Evolutionary conservation across 305 asterid species (phyloP).

Genomic region (Plantago coronopus): DNA sequence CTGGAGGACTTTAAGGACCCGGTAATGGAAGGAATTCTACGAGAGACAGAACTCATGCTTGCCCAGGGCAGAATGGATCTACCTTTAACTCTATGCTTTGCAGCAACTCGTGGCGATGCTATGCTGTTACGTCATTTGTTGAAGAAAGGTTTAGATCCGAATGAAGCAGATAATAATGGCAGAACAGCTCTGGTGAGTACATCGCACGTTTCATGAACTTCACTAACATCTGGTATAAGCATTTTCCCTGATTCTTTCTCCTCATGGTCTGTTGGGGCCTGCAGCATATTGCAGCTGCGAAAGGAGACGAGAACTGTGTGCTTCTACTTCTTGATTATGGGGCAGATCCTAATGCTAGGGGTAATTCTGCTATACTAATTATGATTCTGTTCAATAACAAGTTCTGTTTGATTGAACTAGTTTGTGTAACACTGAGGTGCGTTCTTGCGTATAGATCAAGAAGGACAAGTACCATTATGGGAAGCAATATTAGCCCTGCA

Average conservation of each 20-base stretch:
- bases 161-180: constrained; percentile 77
- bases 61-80: constrained; percentile 95
- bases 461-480: constrained; percentile 87
- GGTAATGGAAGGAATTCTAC: constrained; percentile 77
- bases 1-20: constrained; percentile 77
- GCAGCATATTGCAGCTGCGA: constrained; percentile 88
- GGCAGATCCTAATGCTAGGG: constrained; percentile 73
- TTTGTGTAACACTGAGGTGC: not conserved
- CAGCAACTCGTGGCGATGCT: constrained; percentile 84
- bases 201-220: not conserved
- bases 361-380: constrained; percentile 26
- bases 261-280: constrained; percentile 2
- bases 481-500: constrained; percentile 64
- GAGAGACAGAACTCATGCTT: constrained; percentile 84
- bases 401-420: not conserved
- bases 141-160: constrained; percentile 86
- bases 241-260: constrained; percentile 13
- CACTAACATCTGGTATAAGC: not conserved
- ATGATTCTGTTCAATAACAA: not conserved
- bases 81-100: constrained; percentile 86
- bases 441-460: constrained; percentile 50
- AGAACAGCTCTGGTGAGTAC: constrained; percentile 72
- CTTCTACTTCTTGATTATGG: constrained; percentile 70
- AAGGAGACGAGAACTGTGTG: constrained; percentile 63
- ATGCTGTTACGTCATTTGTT: constrained; percentile 70